Evolutionary conservation across 306 rosid species (phyloP), one percentile per base, ranked within the genome.

Genomic region (Trichosanthes truncata): DNA sequence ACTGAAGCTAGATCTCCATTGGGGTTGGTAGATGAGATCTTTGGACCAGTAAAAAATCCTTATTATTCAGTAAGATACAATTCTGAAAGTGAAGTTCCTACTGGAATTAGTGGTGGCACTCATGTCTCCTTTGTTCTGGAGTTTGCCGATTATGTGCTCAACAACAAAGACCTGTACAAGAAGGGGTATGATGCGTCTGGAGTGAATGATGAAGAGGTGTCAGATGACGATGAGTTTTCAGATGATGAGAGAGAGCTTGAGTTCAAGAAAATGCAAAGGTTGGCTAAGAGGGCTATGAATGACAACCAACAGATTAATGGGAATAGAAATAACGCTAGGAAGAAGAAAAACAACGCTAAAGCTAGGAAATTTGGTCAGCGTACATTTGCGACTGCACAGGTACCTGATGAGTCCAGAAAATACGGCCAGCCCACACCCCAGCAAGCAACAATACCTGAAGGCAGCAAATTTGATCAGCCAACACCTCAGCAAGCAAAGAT

Each of bases 181-280:
- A 95, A 91, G 84, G 99, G 99, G 20, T 93, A 95, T 59, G 99
- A 95, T 88, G 97, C 96, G 33, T 95, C 99, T 62, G 97, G 97
- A 49, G 86, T 75, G 6, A 79, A 91, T 81, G 99, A 95, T 86
- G 99, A 95, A 84, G 97, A 92, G 88, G 3, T 89, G 74, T 82
- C 84, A 11, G 96, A 91, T 75, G 97, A 88, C 62, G 62, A 57
- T 8, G 98, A 93, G 89, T 95, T 95, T 82, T 95, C 99, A 26
- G 99, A 95, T 79, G 99, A 95, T 74, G 99, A 95, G 83, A 91
- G 84, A 85, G 99, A 95, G 87, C 93, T 92, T 1, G 97, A 93
- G 82, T 89, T 66, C 87, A 90, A 25, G 89, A 93, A 83, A 82
- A 63, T 78, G 89, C 91, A 81, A 26, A 88, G 61, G 82, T 17